Base-by-base conservation (phyloP, 73 alveolate species). In the Effrenium voratum region DNA sequence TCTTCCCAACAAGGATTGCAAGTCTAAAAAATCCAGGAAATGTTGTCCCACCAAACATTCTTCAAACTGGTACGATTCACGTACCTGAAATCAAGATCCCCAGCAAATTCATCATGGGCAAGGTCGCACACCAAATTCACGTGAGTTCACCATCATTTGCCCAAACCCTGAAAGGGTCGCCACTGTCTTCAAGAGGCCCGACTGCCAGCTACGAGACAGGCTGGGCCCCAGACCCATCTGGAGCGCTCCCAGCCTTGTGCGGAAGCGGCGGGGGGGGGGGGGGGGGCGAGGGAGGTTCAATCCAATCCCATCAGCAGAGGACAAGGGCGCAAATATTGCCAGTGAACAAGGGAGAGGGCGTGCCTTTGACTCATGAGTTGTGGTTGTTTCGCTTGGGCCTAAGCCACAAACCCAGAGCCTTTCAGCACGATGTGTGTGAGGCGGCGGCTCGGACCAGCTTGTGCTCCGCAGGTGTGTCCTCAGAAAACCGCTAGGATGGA, bases 391-490 rank as follows among this genome's bases (percentile, higher is more conserved):
- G 19, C 63, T 52, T 52, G 63, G 63, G 19, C 8, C 19, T 52
- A 52, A 8, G 19, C 63, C 63, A 12, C 63, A 52, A 12, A 12
- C 26, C 26, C 63, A 19, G 63, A 12, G n/a, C n/a, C n/a, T n/a
- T n/a, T n/a, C n/a, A n/a, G n/a, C n/a, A n/a, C n/a, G 28, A 57
- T 30, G n/a, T 57, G 26, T 16, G 24, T 38, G 22, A 38, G 86
- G 40, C 38, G n/a, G 72, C 28, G 30, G 34, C 96, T 52, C 96
- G 59, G 22, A 90, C 96, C 86, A 90, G 38, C 96, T 75, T 73
- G 75, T 90, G 96, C 63, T 90, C 96, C 86, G 68, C 87, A 3
- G 96, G 96, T 5, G 96, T 90, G 2, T 90, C 96, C 96, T 88
- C 44, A 45, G 94, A 30, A n/a, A n/a, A n/a, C n/a, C n/a, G n/a